These are phyloP conservation scores for Calonectria crousiana DNA, from an alignment of 2,329 filamentous ascomycete genomes.

Conservation along the genomic window DNA sequence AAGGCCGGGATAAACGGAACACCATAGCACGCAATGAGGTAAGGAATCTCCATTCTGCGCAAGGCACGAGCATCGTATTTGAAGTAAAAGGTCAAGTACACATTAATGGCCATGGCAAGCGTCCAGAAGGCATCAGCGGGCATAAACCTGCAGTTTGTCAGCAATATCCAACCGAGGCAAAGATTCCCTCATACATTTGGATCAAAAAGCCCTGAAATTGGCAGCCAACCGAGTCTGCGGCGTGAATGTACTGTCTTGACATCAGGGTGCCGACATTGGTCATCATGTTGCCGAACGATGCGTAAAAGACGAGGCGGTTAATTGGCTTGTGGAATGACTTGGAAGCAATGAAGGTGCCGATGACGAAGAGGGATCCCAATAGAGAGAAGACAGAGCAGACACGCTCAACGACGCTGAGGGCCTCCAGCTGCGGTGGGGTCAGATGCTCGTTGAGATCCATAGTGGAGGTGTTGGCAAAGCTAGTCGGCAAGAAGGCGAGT, in stretches of 20 bases:
- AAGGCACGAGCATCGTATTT: slow-evolving; percentile 76
- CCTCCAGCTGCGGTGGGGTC: slow-evolving; percentile 57
- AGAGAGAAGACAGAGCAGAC: slow-evolving; percentile 78
- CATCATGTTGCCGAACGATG: slow-evolving; percentile 84
- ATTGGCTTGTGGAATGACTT: slow-evolving; percentile 85
- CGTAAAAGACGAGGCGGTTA: slow-evolving; percentile 87
- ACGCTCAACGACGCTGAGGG: slow-evolving; percentile 74
- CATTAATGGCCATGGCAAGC: slow-evolving; percentile 85
- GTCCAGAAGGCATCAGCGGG: slow-evolving; percentile 83
- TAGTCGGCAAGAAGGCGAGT: neutral
- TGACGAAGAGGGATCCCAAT: slow-evolving; percentile 77
- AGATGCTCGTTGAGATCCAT: slow-evolving; percentile 19
- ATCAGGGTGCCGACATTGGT: slow-evolving; percentile 83
- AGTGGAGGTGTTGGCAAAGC: neutral
- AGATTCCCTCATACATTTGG: slow-evolving; percentile 73
- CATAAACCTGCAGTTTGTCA: slow-evolving; percentile 73
- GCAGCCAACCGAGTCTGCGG: slow-evolving; percentile 65
- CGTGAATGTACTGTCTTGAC: slow-evolving; percentile 69
- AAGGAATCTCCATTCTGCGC: slow-evolving; percentile 77
- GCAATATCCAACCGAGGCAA: neutral
- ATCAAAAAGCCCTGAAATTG: slow-evolving; percentile 84
- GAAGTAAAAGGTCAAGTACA: slow-evolving; percentile 83
- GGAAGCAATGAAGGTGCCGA: slow-evolving; percentile 77
- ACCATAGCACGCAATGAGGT: slow-evolving; percentile 78
- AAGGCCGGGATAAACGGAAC: slow-evolving; percentile 78